Evolutionary conservation across 1,284 basidiomycete genomes (phyloP).

Genomic region (Caloboletus firmus): DNA sequence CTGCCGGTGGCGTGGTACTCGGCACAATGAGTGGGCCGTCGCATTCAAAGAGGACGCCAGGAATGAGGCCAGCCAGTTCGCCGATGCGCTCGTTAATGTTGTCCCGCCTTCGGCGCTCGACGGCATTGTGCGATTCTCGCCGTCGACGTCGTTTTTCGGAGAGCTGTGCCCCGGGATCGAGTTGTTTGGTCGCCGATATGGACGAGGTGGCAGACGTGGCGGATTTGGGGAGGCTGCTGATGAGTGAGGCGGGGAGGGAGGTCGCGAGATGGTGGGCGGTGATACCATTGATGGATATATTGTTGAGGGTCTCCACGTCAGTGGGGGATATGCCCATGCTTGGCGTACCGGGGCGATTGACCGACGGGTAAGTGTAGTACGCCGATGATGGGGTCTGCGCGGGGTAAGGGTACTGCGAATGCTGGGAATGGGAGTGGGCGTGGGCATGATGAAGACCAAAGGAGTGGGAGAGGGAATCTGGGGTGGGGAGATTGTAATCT

Average conservation of each 20-base stretch:
- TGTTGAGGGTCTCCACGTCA: constrained; percentile 31
- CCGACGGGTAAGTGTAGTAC: constrained; percentile 21
- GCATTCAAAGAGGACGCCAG: constrained; percentile 75
- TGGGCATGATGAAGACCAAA: constrained; percentile 23
- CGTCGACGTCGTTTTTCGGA: constrained; percentile 77
- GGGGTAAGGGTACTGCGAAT: constrained; percentile 24
- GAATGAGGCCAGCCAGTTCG: constrained; percentile 85
- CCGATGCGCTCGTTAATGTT: constrained; percentile 95
- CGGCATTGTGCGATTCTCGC: constrained; percentile 87
- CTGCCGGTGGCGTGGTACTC: constrained; percentile 13
- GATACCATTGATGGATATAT: constrained; percentile 20
- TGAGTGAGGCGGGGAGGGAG: constrained; percentile 20
- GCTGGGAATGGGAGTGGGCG: constrained; percentile 21
- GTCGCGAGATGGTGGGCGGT: constrained; percentile 21
- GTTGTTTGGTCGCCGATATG: constrained; percentile 20
- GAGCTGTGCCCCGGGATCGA: constrained; percentile 42
- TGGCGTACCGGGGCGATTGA: constrained; percentile 19
- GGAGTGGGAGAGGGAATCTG: constrained; percentile 36
- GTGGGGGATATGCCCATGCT: constrained; percentile 37
- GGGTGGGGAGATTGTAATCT: constrained; percentile 37
- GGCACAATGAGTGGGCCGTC: constrained; percentile 34
- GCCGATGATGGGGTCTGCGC: constrained; percentile 26
- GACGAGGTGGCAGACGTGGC: constrained; percentile 2
- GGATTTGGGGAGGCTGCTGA: constrained; percentile 12
- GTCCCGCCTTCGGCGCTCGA: constrained; percentile 82